Evolutionary conservation across 2,329 filamentous ascomycete species (phyloP).

Genomic region (Scedosporium boydii): DNA sequence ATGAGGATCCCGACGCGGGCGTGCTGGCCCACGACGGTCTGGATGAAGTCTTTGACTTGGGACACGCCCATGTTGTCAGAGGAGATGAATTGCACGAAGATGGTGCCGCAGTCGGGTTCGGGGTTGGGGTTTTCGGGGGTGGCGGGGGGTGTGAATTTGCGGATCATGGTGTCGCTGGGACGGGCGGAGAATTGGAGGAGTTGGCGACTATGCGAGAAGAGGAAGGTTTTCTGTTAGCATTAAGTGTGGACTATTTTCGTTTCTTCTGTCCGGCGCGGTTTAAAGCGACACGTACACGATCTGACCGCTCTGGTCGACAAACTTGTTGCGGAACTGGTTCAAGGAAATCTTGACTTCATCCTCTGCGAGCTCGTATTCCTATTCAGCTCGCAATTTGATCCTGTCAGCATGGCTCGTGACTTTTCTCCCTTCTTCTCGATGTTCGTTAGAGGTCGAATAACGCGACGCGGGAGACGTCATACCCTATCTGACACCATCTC

Average conservation of each 20-base stretch:
- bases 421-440: neutral
- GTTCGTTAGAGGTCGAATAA: neutral
- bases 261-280: neutral
- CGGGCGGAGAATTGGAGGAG: constrained; percentile 83
- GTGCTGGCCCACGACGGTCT: constrained; percentile 68
- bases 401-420: neutral
- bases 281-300: constrained; percentile 52
- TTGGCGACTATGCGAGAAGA: constrained; percentile 50
- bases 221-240: neutral
- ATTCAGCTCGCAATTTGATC: constrained; percentile 7
- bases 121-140: constrained; percentile 62
- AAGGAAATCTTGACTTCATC: constrained; percentile 82
- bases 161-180: constrained; percentile 74
- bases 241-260: neutral
- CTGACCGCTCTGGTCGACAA: constrained; percentile 61
- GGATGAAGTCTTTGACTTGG: constrained; percentile 83
- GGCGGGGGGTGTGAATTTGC: constrained; percentile 68
- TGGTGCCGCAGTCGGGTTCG: constrained; percentile 66
- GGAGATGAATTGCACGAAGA: constrained; percentile 87
- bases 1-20: constrained; percentile 89
- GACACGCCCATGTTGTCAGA: constrained; percentile 78
- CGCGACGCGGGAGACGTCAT: constrained; percentile 25
- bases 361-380: constrained; percentile 91
- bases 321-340: constrained; percentile 68
- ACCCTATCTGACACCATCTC: constrained; percentile 93